Base-by-base conservation (phyloP, 2,329 filamentous ascomycete species). In the Fusarium sp. region DNA sequence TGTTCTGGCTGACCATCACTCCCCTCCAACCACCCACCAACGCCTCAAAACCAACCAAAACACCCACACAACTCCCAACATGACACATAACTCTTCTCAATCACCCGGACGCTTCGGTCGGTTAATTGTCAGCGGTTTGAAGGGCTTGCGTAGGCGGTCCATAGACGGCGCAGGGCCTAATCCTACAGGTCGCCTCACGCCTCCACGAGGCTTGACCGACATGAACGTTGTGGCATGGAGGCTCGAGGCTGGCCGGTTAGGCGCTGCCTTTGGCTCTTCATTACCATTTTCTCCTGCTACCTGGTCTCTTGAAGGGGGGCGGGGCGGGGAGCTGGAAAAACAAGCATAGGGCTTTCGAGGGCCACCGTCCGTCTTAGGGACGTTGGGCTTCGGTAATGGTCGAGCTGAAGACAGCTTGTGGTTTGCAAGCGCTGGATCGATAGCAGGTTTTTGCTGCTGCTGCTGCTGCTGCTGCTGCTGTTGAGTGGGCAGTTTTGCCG, bases 321-420 rank as follows among this genome's bases (percentile, higher is more conserved):
- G 74, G 3, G 80, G 76, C 4, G 87, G 86, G 16, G 87, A 87
- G 77, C 87, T 89, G 0, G 86, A 89, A 73, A 89, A 88, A 66
- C 83, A 85, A 0, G 82, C 76, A 69, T 92, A 91, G 7, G 79
- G 78, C 55, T 83, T 78, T 2, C 77, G 77, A 7, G 78, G 76
- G 8, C 67, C 74, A 4, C 68, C 70, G 6, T 77, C 71, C 36
- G 71, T 68, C 51, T 73, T 62, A 9, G 40, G 55, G 67, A 72
- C 34, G 61, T 71, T 76, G n/a, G 81, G 81, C 25, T 78, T 80
- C 18, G 73, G 72, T 10, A 79, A 69, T 11, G 80, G 64, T 53
- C 76, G 81, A 4, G 77, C 78, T 2, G 72, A 72, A n/a, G 79
- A 72, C 3, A 87, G 76, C 58, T 79, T 85, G 69, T 86, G 83